phyloP scores from a whole-genome alignment of 2,329 filamentous ascomycete species.

The Blumeria graminis region DNA sequence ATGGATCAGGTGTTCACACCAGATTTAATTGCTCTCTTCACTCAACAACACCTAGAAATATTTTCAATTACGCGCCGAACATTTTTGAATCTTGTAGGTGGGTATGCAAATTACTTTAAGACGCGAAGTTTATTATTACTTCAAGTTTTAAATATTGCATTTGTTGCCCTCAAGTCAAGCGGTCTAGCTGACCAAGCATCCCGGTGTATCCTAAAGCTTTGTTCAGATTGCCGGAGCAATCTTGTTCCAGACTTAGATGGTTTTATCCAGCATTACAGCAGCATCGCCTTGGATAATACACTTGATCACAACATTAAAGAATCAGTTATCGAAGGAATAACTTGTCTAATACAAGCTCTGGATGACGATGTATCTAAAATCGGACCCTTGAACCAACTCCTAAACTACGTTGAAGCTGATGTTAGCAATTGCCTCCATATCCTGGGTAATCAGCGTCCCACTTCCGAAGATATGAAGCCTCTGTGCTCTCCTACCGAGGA shows the following conservation, averaged over 20 bases:
- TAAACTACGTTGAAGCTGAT: constrained; percentile 38
- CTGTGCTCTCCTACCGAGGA: constrained; percentile 7
- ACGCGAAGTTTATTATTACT: constrained; percentile 42
- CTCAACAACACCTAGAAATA: constrained; percentile 25
- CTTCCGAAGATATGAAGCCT: not conserved
- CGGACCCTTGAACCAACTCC: constrained; percentile 29
- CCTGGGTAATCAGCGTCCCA: not conserved
- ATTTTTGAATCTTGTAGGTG: constrained; percentile 43
- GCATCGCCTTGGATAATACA: constrained; percentile 31
- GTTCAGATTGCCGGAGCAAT: constrained; percentile 46
- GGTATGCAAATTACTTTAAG: constrained; percentile 56
- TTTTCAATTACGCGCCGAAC: constrained; percentile 41
- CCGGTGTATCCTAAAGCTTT: constrained; percentile 49
- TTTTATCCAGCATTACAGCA: constrained; percentile 48
- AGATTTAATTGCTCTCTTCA: constrained; percentile 29
- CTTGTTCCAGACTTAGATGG: constrained; percentile 41
- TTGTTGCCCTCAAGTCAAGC: constrained; percentile 39
- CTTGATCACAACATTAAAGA: constrained; percentile 49
- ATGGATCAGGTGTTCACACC: constrained; percentile 37
- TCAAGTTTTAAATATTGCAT: constrained; percentile 48
- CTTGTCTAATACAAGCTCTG: constrained; percentile 51
- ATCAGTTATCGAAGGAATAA: constrained; percentile 47
- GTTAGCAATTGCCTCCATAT: constrained; percentile 19
- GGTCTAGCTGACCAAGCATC: constrained; percentile 43
- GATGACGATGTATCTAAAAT: constrained; percentile 30